Conservation (phyloP, 768 basidiomycete genomes). For the Suillus subluteus region DNA sequence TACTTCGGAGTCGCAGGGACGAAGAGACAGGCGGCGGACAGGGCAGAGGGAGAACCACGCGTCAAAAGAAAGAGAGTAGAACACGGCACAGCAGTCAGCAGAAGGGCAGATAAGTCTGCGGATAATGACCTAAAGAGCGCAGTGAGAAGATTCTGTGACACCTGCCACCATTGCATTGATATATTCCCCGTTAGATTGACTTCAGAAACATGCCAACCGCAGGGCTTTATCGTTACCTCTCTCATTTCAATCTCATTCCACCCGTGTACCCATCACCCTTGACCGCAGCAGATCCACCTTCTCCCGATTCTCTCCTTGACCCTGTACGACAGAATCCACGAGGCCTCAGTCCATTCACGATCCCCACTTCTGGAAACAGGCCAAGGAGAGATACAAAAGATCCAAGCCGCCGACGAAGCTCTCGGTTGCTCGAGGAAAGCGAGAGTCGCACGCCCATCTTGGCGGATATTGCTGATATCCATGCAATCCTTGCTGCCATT, state of each 20-base stretch:
- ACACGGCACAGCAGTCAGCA: conserved; percentile 28
- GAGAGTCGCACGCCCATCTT: conserved; percentile 63
- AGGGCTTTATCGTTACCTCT: conserved; percentile 72
- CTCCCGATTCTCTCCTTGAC: conserved; percentile 62
- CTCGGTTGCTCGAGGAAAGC: conserved; percentile 70
- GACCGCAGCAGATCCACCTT: conserved; percentile 67
- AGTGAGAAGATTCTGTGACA: conserved; percentile 28
- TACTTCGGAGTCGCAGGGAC: conserved; percentile 66
- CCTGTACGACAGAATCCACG: conserved; percentile 48
- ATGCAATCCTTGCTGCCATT: conserved; percentile 65
- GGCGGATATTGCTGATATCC: conserved; percentile 70
- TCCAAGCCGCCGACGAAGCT: conserved; percentile 64
- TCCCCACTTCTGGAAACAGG: conserved; percentile 66
- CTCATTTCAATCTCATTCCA: conserved; percentile 74
- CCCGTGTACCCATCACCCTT: conserved; percentile 71
- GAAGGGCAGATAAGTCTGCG: conserved; percentile 41
- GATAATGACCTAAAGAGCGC: conserved; percentile 34
- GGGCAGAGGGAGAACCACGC: conserved; percentile 73
- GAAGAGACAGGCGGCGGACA: conserved; percentile 70
- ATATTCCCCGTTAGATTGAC: conserved; percentile 57
- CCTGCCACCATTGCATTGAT: conserved; percentile 16
- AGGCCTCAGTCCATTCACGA: conserved; percentile 50
- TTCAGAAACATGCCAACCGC: conserved; percentile 70
- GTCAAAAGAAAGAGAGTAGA: conserved; percentile 76
- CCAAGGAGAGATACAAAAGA: conserved; percentile 72